Evolutionary conservation across 2,329 filamentous ascomycete species (phyloP), one percentile per base, ranked within the genome.

Genomic region (Ophiocordyceps polyrhachis-furcata): DNA sequence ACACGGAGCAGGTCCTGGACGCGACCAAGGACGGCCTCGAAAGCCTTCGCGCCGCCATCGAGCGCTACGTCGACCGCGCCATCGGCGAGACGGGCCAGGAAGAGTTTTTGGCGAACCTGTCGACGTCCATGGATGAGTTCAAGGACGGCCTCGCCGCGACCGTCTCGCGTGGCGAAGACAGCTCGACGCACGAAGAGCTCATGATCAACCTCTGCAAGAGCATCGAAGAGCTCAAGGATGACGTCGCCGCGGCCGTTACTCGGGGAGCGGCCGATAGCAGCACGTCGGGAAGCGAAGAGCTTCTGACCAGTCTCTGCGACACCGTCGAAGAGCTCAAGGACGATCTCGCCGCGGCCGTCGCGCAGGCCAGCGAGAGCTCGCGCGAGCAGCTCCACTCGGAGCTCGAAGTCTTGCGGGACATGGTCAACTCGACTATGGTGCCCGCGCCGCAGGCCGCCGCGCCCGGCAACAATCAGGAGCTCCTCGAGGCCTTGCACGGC

Each of bases 11-110:
- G 58, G 79, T 93, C 13, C 68, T 95, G 5, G 84, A 91, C 58
- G 83, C 86, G 1, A 80, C 93, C 40, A 89, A 86, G 52, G 85
- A 93, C 56, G 87, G 87, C 0, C 71, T 94, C 14, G 86, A 93
- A 52, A 80, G 76, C 51, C 73, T 96, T 7, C 79, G 86, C 12
- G 65, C 68, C 13, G 83, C 93, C 47, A 83, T 96, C 45, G 85
- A 94, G 52, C 69, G 68, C 40, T 93, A 93, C 51, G 78, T 91
- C 47, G 79, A 88, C 53, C 78, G 77, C 42, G 75, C 79, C 8
- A 70, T 76, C 15, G 82, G 82, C 48, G 70, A 75, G 1, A 71
- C 78, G 1, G 75, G 74, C 19, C 85, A 88, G 48, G 81, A 89
- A 51, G 83, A 91, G 49, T 80, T 91, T 46, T 73, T 89, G 54